Evolutionary conservation across 306 rosid genomes (phyloP).

Genomic region (Notholithocarpus densiflorus): DNA sequence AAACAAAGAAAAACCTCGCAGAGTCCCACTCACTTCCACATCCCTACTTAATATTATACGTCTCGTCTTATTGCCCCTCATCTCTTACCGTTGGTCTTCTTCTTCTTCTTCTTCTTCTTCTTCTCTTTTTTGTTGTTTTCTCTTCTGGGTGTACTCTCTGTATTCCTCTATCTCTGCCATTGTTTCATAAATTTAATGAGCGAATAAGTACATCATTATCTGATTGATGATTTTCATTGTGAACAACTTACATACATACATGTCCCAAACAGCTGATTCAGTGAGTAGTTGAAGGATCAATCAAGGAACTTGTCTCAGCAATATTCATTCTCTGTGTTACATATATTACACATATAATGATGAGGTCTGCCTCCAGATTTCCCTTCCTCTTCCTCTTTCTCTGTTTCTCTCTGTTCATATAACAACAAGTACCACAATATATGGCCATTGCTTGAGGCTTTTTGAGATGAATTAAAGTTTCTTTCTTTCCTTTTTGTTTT

Average conservation of each 20-base stretch:
- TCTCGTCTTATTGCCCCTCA: background rate
- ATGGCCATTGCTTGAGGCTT: background rate
- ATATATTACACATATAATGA: conserved; percentile 8
- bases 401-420: background rate
- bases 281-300: background rate
- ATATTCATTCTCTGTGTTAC: background rate
- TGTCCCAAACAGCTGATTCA: background rate
- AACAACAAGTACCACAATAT: background rate
- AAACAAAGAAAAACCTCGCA: background rate
- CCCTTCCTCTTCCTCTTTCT: background rate
- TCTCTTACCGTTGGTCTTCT: background rate
- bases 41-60: background rate
- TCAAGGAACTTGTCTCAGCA: background rate
- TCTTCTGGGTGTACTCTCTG: background rate
- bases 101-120: background rate
- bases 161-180: background rate
- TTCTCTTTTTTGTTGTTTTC: background rate
- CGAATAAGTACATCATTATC: background rate
- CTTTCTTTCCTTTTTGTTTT: conserved; percentile 7
- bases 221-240: background rate
- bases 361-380: conserved; percentile 29
- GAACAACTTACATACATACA: background rate
- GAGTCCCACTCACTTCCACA: background rate
- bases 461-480: background rate
- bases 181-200: background rate